Base-by-base conservation (phyloP, 768 basidiomycete species). In the Mycena galopus region DNA sequence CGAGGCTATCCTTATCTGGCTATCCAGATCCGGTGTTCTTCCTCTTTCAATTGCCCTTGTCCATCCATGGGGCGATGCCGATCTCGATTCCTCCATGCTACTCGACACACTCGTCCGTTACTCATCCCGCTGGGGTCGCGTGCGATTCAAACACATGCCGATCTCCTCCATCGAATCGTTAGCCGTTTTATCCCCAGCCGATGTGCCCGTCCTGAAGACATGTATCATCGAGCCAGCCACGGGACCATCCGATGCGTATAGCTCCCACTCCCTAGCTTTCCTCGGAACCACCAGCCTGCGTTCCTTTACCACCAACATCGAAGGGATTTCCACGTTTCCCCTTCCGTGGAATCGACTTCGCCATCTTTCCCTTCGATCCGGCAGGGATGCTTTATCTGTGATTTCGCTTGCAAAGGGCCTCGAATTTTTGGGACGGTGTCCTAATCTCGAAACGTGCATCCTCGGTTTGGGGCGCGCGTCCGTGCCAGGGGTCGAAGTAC, bases 1-100 rank as follows among this genome's bases (percentile, higher is more conserved):
- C 27, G 33, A 58, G 21, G 42, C 51, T 16, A 30, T 44, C 1
- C 7, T 30, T 17, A 11, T 10, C 11, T 65, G 65, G 55, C 35
- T 65, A 27, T 57, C 51, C 19, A n/a, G 65, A 21, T 65, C 65
- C 23, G 65, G 65, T 2, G 51, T 39, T 27, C 65, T 65, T 4
- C 65, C 65, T 11, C 65, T 65, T 19, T 56, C 65, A 51, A 37
- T 65, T n/a, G 53, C 63, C 29, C 12, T 65, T 17, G 51, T 53
- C 23, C 32, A 23, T 27, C 29, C 50, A 11, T 10, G 0, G 8
- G 35, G 4, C 10, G 3, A 0, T 11, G 10, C 4, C 14, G 35
- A 23, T 4, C 4, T 25, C 6, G 42, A 61, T 44, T 61, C 21
- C 12, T 29, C 19, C 2, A 5, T 10, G 17, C 30, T 35, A 23